Percentiles rank a stretch among this genome's conserved stretches.
phyloP scores from a whole-genome alignment of 768 basidiomycete genomes.

The Mrakia hoshinonis region DNA sequence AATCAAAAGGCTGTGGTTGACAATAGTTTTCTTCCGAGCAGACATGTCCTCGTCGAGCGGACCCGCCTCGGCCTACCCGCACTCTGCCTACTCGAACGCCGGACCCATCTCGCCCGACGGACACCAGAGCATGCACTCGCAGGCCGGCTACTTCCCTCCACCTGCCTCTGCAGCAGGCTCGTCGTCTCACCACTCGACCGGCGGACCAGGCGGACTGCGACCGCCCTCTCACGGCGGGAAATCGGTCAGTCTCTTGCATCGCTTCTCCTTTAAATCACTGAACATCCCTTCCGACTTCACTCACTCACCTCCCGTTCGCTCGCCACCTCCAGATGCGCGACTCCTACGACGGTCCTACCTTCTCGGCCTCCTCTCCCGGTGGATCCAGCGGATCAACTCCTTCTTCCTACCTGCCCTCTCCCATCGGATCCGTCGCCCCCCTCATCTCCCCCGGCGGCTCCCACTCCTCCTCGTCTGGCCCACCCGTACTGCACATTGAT shows the following conservation, averaged over 20 bases:
- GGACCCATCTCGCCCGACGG: neutral
- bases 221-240: neutral
- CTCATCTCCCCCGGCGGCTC: neutral
- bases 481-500: neutral
- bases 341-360: neutral
- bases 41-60: neutral
- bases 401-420: neutral
- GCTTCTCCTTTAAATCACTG: too few species aligned
- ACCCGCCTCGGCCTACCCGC: neutral
- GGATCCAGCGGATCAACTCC: neutral
- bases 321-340: neutral
- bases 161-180: neutral
- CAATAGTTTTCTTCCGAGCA: neutral
- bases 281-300: neutral
- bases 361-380: neutral
- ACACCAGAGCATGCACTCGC: neutral
- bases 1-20: neutral
- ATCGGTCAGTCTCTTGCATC: neutral
- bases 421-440: neutral
- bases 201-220: neutral
- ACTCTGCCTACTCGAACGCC: neutral
- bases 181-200: too few species aligned
- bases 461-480: neutral
- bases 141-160: neutral
- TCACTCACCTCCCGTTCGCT: neutral